These are phyloP conservation scores for Delonix regia DNA, from an alignment of 306 rosid genomes.

Conservation along the genomic window DNA sequence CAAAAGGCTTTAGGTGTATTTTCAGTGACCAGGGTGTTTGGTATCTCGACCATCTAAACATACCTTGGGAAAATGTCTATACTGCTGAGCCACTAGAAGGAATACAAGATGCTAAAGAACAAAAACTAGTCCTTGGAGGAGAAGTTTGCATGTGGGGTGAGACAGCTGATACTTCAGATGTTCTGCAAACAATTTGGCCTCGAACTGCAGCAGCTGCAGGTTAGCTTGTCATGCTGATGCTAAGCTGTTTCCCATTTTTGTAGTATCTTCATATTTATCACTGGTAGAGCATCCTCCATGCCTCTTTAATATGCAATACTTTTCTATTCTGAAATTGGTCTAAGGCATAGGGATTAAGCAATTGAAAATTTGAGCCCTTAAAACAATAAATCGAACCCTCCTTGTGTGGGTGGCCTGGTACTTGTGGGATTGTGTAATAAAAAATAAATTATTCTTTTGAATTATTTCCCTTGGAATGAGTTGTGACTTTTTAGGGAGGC, in stretches of 20 bases:
- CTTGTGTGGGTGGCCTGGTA: neutral
- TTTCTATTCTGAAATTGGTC: neutral
- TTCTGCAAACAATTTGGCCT: constrained; percentile 97
- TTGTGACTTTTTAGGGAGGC: too few relatives aligned
- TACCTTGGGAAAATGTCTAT: constrained; percentile 76
- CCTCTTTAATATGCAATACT: neutral
- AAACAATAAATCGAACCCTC: neutral
- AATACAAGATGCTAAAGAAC: constrained; percentile 54
- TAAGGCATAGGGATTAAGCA: neutral
- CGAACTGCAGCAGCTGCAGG: constrained; percentile 99
- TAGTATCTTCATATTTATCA: neutral
- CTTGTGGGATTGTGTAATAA: neutral
- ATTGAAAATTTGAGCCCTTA: neutral
- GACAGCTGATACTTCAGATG: constrained; percentile 75
- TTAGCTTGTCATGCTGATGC: constrained; percentile 35
- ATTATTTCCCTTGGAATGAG: neutral
- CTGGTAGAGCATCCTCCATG: neutral
- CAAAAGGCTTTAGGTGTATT: constrained; percentile 86
- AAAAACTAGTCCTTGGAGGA: constrained; percentile 89
- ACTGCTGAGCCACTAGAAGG: constrained; percentile 89
- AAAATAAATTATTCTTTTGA: neutral
- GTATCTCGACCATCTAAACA: constrained; percentile 95
- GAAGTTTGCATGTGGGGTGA: constrained; percentile 99
- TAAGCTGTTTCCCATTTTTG: neutral
- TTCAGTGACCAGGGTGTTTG: constrained; percentile 92